Percentiles rank a stretch among this genome's conserved stretches.
These are phyloP conservation scores for Aspergillus sp. DNA, from an alignment of 2,329 filamentous ascomycete species.

Conservation along the genomic window DNA sequence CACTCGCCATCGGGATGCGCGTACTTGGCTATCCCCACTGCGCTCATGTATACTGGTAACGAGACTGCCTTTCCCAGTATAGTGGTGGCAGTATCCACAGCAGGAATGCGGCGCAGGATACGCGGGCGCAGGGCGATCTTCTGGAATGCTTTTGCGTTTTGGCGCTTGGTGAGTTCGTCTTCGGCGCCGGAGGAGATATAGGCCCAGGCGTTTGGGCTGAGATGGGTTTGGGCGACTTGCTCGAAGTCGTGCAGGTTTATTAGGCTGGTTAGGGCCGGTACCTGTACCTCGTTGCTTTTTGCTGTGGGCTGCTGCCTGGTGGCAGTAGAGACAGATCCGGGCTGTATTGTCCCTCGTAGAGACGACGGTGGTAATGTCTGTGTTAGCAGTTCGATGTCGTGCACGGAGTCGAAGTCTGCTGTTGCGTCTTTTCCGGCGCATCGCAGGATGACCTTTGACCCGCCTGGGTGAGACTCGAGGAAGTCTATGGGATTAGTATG, in stretches of 20 bases:
- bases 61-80: background rate
- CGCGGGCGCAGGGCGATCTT: background rate
- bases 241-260: background rate
- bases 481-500: background rate
- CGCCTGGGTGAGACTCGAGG: background rate
- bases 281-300: background rate
- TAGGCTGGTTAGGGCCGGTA: background rate
- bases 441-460: background rate
- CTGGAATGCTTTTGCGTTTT: background rate
- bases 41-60: background rate
- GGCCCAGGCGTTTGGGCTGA: background rate
- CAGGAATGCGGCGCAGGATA: background rate
- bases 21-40: background rate
- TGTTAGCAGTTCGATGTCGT: background rate
- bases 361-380: background rate
- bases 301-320: background rate
- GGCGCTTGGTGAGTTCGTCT: background rate
- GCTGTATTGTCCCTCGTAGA: background rate
- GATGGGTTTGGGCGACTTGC: background rate
- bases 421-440: background rate
- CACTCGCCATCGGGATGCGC: background rate
- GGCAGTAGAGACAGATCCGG: background rate
- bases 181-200: background rate
- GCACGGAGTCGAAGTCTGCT: background rate
- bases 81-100: accelerated